These are phyloP conservation scores for Cercophora sp. DNA, from an alignment of 495 filamentous ascomycete genomes.

Conservation along the genomic window DNA sequence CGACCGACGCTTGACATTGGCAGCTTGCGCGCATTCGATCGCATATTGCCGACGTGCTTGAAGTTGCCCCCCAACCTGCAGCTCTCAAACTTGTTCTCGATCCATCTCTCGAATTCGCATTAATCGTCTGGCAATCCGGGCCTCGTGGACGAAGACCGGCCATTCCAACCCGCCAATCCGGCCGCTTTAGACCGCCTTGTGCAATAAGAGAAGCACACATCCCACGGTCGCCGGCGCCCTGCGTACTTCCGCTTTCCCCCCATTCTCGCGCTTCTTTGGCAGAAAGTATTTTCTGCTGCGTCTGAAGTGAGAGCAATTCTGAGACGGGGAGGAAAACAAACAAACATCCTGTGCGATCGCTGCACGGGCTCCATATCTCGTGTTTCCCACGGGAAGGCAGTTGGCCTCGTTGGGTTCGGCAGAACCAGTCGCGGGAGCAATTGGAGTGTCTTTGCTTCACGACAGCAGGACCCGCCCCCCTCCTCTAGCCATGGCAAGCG, in stretches of 20 bases:
- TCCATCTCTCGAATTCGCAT: conserved; percentile 12
- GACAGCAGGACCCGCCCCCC: conserved; percentile 10
- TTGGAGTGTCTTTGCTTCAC: conserved; percentile 9
- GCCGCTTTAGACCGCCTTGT: conserved; percentile 21
- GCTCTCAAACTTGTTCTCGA: no score
- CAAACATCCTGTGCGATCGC: conserved; percentile 9
- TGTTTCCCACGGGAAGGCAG: conserved; percentile 10
- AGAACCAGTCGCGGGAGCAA: conserved; percentile 4
- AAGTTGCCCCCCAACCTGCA: no score
- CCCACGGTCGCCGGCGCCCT: conserved; percentile 16
- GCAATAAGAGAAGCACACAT: conserved; percentile 32
- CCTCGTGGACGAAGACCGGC: conserved; percentile 22
- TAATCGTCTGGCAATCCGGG: conserved; percentile 3
- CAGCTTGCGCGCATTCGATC: no score
- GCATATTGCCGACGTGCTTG: no score
- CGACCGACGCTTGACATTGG: no score
- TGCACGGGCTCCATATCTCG: conserved; percentile 1
- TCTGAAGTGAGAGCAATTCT: conserved; percentile 14
- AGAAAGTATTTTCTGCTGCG: conserved; percentile 4
- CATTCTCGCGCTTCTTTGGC: conserved; percentile 14
- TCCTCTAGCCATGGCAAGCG: conserved; percentile 41
- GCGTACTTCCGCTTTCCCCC: conserved; percentile 15
- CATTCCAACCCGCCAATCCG: conserved; percentile 17
- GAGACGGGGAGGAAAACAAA: conserved; percentile 11
- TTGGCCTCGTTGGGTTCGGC: conserved; percentile 13